Percentiles rank a stretch among this genome's conserved stretches.
These are phyloP conservation scores for Rauvolfia tetraphylla DNA, from an alignment of 257 asterid species.

Conservation along the genomic window DNA sequence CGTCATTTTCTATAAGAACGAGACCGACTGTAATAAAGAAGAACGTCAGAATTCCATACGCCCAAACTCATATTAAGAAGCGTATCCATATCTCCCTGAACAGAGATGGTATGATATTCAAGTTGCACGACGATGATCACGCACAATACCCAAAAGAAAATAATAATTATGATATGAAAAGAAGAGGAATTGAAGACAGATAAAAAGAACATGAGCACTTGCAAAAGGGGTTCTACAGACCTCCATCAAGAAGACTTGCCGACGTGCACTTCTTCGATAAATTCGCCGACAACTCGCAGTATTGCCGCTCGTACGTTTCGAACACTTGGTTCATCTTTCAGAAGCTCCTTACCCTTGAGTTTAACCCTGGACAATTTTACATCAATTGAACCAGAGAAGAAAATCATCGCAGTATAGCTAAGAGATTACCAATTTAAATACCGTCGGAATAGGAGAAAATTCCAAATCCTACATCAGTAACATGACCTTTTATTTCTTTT, in stretches of 20 bases:
- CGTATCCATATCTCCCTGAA: background rate
- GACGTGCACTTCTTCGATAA: slow-evolving; percentile 26
- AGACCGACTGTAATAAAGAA: too few species aligned
- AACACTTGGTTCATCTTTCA: slow-evolving; percentile 22
- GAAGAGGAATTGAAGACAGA: background rate
- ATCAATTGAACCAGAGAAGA: background rate
- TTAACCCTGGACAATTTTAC: background rate
- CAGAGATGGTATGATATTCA: background rate
- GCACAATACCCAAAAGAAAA: background rate
- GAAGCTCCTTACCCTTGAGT: background rate
- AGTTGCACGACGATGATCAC: background rate
- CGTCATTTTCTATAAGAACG: too few species aligned
- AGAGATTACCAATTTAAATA: background rate
- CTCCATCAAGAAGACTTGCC: slow-evolving; percentile 26
- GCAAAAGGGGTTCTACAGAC: background rate
- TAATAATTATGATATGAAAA: background rate
- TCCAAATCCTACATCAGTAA: background rate
- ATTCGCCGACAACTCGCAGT: slow-evolving; percentile 24
- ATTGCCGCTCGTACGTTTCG: slow-evolving; percentile 24
- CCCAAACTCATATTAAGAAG: background rate
- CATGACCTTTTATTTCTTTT: background rate
- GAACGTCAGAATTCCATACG: background rate
- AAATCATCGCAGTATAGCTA: background rate
- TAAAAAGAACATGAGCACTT: background rate
- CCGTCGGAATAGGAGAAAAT: background rate